These are phyloP conservation scores for Xerocomus brunneocitrinus DNA, from an alignment of 768 basidiomycete species.

Conservation along the genomic window DNA sequence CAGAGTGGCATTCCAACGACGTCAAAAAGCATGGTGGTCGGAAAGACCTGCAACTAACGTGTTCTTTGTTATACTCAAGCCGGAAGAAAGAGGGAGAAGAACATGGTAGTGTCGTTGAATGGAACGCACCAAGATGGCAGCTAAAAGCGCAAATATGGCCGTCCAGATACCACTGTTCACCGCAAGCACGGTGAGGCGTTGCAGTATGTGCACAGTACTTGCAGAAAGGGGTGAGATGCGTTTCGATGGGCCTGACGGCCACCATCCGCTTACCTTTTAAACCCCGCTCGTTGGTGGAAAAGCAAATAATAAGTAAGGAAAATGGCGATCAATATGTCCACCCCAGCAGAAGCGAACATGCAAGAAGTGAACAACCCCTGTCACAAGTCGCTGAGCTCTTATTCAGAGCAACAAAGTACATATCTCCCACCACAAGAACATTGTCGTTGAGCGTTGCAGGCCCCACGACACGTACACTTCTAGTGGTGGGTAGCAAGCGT, in stretches of 20 bases:
- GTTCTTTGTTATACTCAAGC: background rate
- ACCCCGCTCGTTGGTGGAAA: background rate
- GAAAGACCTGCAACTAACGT: background rate
- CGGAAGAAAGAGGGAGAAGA: background rate
- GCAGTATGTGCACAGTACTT: slow-evolving; percentile 9
- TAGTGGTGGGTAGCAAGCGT: background rate
- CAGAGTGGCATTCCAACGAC: slow-evolving; percentile 3
- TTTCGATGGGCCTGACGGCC: background rate
- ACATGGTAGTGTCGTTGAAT: background rate
- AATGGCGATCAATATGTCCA: slow-evolving; percentile 5
- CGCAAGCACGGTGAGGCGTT: slow-evolving; percentile 8
- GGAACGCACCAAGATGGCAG: background rate
- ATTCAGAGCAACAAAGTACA: background rate
- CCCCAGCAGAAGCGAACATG: background rate
- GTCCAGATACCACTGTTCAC: slow-evolving; percentile 39
- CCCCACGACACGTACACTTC: background rate
- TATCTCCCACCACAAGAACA: background rate
- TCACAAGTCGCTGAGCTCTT: background rate
- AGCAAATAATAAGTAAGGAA: slow-evolving; percentile 5
- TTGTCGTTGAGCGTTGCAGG: background rate
- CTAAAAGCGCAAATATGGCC: slow-evolving; percentile 46
- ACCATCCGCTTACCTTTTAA: background rate
- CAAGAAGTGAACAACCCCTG: background rate
- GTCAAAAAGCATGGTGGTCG: background rate
- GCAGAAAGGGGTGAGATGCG: background rate